Evolutionary conservation across 139 green algal species (phyloP).

Genomic region (Yamagishiella unicocca): DNA sequence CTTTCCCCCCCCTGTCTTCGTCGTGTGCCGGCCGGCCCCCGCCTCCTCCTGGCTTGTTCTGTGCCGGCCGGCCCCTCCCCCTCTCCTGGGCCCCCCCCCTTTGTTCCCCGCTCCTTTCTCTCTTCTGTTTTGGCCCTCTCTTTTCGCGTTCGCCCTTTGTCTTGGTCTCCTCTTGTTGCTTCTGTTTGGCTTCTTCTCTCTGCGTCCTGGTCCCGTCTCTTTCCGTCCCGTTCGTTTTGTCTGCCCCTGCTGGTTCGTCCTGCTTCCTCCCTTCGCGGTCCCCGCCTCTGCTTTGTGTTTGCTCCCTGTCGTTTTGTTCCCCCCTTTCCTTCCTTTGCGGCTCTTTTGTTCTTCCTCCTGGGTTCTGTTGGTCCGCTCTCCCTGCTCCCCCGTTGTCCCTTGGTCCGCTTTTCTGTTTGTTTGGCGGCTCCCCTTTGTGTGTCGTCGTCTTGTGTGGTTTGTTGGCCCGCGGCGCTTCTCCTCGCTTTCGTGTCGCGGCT

Average conservation of each 20-base stretch:
- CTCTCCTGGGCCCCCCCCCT: background rate
- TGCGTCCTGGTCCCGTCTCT: background rate
- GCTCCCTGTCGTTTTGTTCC: background rate
- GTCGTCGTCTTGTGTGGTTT: conserved; percentile 54
- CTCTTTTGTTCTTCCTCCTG: background rate
- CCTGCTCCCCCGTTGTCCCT: conserved; percentile 45
- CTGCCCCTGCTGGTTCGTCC: background rate
- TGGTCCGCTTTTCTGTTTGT: conserved; percentile 50
- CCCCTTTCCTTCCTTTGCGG: background rate
- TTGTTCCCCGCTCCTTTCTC: background rate
- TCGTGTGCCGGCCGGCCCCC: no score
- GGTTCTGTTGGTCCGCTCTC: conserved; percentile 45
- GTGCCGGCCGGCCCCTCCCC: no score
- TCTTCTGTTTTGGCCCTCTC: background rate
- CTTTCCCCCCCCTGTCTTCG: no score
- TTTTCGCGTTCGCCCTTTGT: background rate
- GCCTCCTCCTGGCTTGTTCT: background rate
- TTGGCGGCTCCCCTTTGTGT: conserved; percentile 53
- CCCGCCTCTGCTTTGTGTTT: conserved; percentile 26
- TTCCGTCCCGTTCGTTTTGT: conserved; percentile 3
- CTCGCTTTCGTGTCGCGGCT: conserved; percentile 42
- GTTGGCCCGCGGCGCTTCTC: conserved; percentile 14
- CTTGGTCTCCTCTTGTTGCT: background rate
- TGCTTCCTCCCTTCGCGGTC: conserved; percentile 19
- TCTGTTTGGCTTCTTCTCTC: conserved; percentile 6